These are phyloP conservation scores for Chalciporus piperatus DNA, from an alignment of 768 basidiomycete genomes.

Conservation along the genomic window DNA sequence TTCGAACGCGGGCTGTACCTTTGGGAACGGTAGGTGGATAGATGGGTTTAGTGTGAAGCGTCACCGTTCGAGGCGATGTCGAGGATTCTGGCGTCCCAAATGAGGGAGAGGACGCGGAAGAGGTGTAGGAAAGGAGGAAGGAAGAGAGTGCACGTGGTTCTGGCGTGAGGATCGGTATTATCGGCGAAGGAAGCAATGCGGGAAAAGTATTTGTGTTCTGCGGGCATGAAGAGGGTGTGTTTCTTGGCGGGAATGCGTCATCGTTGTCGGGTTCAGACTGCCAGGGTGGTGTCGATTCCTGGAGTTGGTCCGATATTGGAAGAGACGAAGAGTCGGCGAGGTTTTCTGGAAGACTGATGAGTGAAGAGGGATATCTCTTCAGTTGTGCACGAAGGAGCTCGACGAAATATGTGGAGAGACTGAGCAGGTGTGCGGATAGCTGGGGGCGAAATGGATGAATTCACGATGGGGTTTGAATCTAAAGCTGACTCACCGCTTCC, in stretches of 20 bases:
- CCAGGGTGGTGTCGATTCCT: conserved; percentile 2
- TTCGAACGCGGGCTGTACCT: conserved; percentile 77
- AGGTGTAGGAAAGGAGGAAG: conserved; percentile 42
- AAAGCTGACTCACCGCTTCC: conserved; percentile 37
- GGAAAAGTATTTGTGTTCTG: neutral
- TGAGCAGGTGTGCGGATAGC: conserved; percentile 24
- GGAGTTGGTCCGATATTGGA: neutral
- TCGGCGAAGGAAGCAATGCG: conserved; percentile 42
- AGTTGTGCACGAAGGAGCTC: conserved; percentile 31
- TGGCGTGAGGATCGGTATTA: conserved; percentile 80
- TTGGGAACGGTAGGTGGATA: conserved; percentile 89
- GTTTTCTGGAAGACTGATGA: conserved; percentile 27
- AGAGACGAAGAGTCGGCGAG: neutral
- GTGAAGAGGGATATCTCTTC: conserved; percentile 22
- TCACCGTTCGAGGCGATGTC: conserved; percentile 19
- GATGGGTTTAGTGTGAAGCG: conserved; percentile 72
- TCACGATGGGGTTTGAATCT: neutral
- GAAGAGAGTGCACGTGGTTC: conserved; percentile 74
- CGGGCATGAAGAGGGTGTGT: neutral
- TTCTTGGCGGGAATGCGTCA: neutral
- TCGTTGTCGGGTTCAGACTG: neutral
- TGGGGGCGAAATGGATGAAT: conserved; percentile 31
- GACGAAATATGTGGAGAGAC: conserved; percentile 31
- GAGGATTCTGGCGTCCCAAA: neutral
- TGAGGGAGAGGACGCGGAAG: neutral